Evolutionary conservation across 768 basidiomycete species (phyloP).

Genomic region (Leucocoprinus leucothites): DNA sequence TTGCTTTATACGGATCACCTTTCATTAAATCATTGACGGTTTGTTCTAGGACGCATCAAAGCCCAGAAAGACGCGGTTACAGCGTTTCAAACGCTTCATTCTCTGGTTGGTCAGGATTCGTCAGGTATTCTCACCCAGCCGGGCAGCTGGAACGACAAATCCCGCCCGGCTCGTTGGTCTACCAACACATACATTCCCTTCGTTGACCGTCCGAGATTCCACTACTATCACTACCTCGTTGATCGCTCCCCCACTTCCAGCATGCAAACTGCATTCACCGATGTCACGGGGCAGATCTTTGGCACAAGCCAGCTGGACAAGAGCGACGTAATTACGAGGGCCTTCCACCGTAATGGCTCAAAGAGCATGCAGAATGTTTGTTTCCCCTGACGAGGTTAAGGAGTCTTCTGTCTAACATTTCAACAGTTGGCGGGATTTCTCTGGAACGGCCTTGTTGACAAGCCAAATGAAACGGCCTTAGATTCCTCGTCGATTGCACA

Average conservation of each 20-base stretch:
- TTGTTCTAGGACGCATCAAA: neutral
- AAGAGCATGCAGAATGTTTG: too few species aligned
- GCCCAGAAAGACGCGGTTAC: constrained; percentile 3
- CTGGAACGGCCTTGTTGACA: too few species aligned
- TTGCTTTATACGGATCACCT: neutral
- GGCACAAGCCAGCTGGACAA: neutral
- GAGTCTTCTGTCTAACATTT: too few species aligned
- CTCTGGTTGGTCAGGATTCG: too few species aligned
- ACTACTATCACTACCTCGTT: neutral
- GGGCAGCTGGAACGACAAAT: too few species aligned
- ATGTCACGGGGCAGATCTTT: constrained; percentile 8
- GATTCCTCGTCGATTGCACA: too few species aligned
- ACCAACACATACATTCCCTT: neutral
- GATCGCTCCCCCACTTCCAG: constrained; percentile 2
- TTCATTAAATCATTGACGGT: neutral
- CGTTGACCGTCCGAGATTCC: neutral
- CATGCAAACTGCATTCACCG: constrained; percentile 1
- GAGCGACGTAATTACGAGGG: neutral
- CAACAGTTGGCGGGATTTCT: too few species aligned
- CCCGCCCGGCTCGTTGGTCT: too few species aligned
- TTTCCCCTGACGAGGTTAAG: too few species aligned
- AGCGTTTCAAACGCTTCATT: neutral
- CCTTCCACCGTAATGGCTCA: neutral
- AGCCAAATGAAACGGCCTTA: too few species aligned
- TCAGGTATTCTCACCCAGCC: too few species aligned